Conservation (phyloP, 164 flowering plant genomes). For the Platanus orientalis region DNA sequence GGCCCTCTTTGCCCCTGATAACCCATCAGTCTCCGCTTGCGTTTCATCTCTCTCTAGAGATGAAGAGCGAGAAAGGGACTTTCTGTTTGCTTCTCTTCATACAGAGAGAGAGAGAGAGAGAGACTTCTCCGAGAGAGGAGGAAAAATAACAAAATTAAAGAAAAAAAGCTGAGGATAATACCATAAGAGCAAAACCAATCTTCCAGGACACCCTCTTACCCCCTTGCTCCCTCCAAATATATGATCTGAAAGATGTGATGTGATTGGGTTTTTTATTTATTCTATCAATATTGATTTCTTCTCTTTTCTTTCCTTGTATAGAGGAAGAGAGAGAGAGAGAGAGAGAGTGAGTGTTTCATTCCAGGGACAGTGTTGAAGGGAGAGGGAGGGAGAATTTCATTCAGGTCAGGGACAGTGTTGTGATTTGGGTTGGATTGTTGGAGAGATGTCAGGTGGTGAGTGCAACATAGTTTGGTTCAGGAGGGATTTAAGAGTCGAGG, state of each 20-base stretch:
- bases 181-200: conserved; percentile 7
- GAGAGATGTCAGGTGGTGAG: conserved; percentile 58
- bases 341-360: neutral
- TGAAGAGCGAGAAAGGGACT: neutral
- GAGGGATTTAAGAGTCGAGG: conserved; percentile 97
- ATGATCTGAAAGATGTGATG: neutral
- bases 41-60: conserved; percentile 6
- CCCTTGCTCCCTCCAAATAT: neutral
- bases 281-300: too few relatives aligned
- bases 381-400: neutral
- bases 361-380: conserved; percentile 6
- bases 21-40: conserved; percentile 25
- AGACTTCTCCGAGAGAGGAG: too few relatives aligned
- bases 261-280: neutral
- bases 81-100: neutral
- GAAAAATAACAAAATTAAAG: too few relatives aligned
- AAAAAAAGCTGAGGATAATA: neutral
- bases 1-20: conserved; percentile 16
- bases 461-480: conserved; percentile 98
- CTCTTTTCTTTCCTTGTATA: neutral
- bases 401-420: neutral
- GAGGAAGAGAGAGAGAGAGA: conserved; percentile 1
- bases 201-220: neutral
- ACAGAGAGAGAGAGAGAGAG: neutral
- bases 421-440: conserved; percentile 10